Evolutionary conservation across 148 eudicot species (phyloP).

Genomic region (Salicornia ramosissima): DNA sequence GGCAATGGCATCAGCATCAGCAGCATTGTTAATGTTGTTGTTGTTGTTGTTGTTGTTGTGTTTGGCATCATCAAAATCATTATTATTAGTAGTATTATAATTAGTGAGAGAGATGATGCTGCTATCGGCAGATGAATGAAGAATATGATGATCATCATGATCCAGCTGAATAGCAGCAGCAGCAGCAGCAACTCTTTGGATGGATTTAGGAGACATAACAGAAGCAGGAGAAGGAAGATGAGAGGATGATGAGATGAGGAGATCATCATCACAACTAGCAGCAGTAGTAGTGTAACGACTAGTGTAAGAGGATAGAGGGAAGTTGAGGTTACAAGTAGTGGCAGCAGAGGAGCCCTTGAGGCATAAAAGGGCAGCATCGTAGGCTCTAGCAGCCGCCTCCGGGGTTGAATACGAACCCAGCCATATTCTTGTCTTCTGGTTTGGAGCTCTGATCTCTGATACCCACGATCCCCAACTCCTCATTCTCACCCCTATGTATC

Average conservation of each 20-base stretch:
- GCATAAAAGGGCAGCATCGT: conserved; percentile 85
- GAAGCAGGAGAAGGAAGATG: background rate
- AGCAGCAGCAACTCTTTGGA: conserved; percentile 68
- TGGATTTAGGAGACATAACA: conserved; percentile 58
- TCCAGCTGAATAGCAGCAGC: conserved; percentile 36
- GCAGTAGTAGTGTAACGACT: background rate
- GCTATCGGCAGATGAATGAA: conserved; percentile 25
- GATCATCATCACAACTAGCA: too few relatives aligned
- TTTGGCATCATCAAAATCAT: conserved; percentile 25
- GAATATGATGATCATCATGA: conserved; percentile 13
- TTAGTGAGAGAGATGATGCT: conserved; percentile 11
- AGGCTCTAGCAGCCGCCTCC: conserved; percentile 91
- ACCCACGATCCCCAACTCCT: conserved; percentile 92
- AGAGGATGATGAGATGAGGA: background rate
- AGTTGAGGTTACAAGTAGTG: conserved; percentile 79
- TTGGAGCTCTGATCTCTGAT: conserved; percentile 81
- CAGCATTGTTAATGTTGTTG: conserved; percentile 9
- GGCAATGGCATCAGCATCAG: background rate
- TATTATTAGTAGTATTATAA: conserved; percentile 20
- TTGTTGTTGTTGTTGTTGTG: conserved; percentile 10
- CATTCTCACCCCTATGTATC: conserved; percentile 87
- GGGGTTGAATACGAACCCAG: conserved; percentile 83
- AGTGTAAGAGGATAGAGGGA: conserved; percentile 34
- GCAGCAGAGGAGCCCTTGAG: conserved; percentile 73
- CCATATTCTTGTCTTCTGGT: conserved; percentile 83